Conservation (phyloP, 2,329 filamentous ascomycete species). For the Alternaria infectoria region DNA sequence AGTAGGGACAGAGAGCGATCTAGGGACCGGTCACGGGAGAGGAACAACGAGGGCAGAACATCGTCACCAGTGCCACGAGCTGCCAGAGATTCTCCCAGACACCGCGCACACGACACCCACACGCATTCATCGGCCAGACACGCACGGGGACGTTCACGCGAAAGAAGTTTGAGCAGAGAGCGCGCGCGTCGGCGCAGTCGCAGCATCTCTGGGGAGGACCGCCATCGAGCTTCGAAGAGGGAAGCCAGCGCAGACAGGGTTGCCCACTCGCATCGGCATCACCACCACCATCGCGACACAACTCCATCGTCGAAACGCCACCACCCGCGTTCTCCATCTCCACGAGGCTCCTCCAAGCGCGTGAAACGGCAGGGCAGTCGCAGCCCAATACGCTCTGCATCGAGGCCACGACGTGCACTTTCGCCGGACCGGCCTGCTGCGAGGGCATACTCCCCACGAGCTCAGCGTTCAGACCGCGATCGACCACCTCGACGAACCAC, state of each 20-base stretch:
- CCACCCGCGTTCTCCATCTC: constrained; percentile 47
- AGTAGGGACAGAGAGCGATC: constrained; percentile 38
- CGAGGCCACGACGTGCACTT: constrained; percentile 40
- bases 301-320: constrained; percentile 49
- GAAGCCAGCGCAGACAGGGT: constrained; percentile 46
- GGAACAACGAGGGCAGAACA: constrained; percentile 38
- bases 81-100: constrained; percentile 42
- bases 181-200: constrained; percentile 43
- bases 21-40: constrained; percentile 34
- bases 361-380: constrained; percentile 44
- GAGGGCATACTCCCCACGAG: constrained; percentile 42
- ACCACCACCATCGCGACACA: constrained; percentile 43
- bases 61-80: constrained; percentile 47
- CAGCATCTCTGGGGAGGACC: constrained; percentile 40
- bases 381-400: constrained; percentile 44
- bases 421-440: constrained; percentile 35
- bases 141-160: constrained; percentile 38
- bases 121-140: constrained; percentile 32
- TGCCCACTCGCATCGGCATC: constrained; percentile 42
- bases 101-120: constrained; percentile 37
- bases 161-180: constrained; percentile 42
- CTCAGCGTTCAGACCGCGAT: constrained; percentile 39
- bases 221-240: constrained; percentile 46
- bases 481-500: constrained; percentile 42
- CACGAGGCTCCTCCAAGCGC: constrained; percentile 40